Evolutionary conservation across 768 basidiomycete species (phyloP).

Genomic region (Auriscalpium vulgare): DNA sequence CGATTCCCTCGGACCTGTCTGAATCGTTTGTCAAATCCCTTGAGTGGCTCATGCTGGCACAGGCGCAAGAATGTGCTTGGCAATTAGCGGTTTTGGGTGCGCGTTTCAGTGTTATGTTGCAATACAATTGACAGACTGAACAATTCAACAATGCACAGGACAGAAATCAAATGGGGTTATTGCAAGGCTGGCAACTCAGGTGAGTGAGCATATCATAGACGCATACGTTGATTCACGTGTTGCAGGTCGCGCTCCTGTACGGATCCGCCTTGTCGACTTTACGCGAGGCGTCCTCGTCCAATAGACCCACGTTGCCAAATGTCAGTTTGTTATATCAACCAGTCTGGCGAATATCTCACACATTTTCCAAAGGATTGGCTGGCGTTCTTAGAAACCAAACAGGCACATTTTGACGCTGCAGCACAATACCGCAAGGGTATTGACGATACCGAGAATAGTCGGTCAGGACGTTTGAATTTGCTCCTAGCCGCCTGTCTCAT

Average conservation of each 20-base stretch:
- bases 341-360: too few relatives aligned
- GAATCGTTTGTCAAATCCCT: constrained; percentile 51
- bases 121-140: neutral
- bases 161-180: constrained; percentile 13
- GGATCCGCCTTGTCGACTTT: constrained; percentile 7
- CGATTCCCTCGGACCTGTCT: constrained; percentile 62
- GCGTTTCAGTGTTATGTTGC: neutral
- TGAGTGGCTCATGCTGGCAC: constrained; percentile 77
- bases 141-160: neutral
- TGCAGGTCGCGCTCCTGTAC: constrained; percentile 15
- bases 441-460: constrained; percentile 76
- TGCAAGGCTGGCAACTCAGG: constrained; percentile 11
- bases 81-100: constrained; percentile 81
- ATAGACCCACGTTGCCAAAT: constrained; percentile 39
- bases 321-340: constrained; percentile 27
- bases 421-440: constrained; percentile 83
- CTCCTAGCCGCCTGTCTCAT: constrained; percentile 5
- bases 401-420: constrained; percentile 80
- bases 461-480: constrained; percentile 30
- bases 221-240: neutral
- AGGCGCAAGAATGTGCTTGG: constrained; percentile 97
- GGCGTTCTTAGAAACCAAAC: constrained; percentile 75
- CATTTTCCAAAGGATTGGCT: constrained; percentile 57
- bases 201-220: neutral
- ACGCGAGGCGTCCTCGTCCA: constrained; percentile 8